A percentile compares a stretch with the other conserved stretches of the same genome.
phyloP scores from a whole-genome alignment of 768 basidiomycete genomes.

The Harrya chromipes region DNA sequence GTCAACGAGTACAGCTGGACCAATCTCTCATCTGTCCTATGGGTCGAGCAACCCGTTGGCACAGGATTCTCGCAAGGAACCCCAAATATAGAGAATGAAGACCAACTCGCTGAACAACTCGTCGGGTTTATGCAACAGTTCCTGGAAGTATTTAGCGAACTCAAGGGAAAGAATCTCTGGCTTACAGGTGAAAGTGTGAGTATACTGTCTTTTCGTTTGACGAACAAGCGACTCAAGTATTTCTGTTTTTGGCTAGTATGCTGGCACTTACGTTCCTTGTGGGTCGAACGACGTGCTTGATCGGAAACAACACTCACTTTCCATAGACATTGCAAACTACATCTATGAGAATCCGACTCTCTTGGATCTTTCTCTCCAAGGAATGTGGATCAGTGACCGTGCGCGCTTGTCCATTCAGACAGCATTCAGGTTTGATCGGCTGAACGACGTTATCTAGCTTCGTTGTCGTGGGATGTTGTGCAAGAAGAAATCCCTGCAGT shows the following conservation, averaged over 20 bases:
- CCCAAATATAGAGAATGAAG: slow-evolving; percentile 58
- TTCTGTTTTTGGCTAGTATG: slow-evolving; percentile 46
- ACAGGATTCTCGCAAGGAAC: slow-evolving; percentile 73
- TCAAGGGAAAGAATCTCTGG: slow-evolving; percentile 71
- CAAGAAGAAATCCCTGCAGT: slow-evolving; percentile 72
- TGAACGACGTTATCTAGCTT: slow-evolving; percentile 35
- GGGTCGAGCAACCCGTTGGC: slow-evolving; percentile 78
- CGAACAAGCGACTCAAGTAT: background rate
- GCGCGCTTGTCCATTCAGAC: slow-evolving; percentile 21
- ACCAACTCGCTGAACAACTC: slow-evolving; percentile 54
- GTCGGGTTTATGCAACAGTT: slow-evolving; percentile 70
- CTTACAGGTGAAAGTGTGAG: slow-evolving; percentile 74
- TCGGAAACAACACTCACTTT: background rate
- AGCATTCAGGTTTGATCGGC: background rate
- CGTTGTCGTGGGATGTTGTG: slow-evolving; percentile 59
- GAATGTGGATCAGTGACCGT: slow-evolving; percentile 76
- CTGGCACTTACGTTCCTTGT: slow-evolving; percentile 67
- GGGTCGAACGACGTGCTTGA: slow-evolving; percentile 16
- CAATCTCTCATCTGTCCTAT: slow-evolving; percentile 70
- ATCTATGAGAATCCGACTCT: slow-evolving; percentile 57
- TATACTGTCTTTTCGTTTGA: background rate
- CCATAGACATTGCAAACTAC: slow-evolving; percentile 67
- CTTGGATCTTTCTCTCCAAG: slow-evolving; percentile 58
- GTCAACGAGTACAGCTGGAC: slow-evolving; percentile 74
- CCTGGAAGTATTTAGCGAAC: slow-evolving; percentile 66